Base-by-base conservation (phyloP, 1,284 basidiomycete genomes). In the Meira miltonrushii region DNA sequence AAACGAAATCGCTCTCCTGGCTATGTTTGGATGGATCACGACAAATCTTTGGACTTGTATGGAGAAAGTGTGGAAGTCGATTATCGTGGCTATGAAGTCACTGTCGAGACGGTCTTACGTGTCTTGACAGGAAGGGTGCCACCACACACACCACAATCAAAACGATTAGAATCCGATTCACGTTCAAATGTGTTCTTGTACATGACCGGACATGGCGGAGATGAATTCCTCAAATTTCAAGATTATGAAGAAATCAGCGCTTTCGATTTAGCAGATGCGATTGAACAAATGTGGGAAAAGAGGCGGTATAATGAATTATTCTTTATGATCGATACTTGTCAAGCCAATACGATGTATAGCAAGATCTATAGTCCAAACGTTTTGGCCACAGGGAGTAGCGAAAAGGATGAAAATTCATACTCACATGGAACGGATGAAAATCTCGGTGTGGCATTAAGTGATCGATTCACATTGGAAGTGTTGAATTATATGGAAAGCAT, bases 281-380 rank as follows among this genome's bases (percentile, higher is more conserved):
- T 98, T 62, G 92, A 92, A 78, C 92, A 96, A 79, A 98, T 98
- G 94, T 92, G 88, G 84, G 88, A 93, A 78, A 96, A 97, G 82
- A 87, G 89, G 74, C 82, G 75, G 21, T 98, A 97, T 81, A 94
- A 97, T 78, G 90, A 94, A 79, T 86, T 99, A 41, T 85, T 98
- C 72, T 96, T 96, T 82, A 95, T 97, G 89, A 88, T 95, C 66
- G 94, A 99, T 77, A 98, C 94, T 0, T 98, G 95, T 73, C 93
- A 98, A 79, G 95, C 94, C 23, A 95, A 92, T 74, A 92, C 91
- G 0, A 88, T 98, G 86, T 95, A 90, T 75, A 87, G 88, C 47
- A 89, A 92, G 71, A 87, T 97, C 69, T 96, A 97, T 80, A 93
- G 90, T 1, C 93, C 94, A 0, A 93, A 96, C 72, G 88, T 98